phyloP scores from a whole-genome alignment of 805 yeast genomes.

The Teunomyces pallodes region DNA sequence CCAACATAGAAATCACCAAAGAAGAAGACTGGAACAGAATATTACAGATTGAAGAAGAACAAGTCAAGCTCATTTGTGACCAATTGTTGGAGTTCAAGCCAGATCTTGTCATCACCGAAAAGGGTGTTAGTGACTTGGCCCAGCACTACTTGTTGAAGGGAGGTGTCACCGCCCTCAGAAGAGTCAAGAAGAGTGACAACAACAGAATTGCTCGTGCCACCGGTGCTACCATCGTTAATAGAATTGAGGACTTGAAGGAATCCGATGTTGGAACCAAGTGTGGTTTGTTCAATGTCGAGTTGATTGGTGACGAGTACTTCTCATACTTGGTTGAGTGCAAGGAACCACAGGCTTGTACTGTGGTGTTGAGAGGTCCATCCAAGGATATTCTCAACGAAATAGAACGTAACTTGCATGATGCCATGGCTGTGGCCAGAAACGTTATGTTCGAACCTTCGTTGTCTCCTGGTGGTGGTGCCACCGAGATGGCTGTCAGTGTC shows the following conservation, averaged over 20 bases:
- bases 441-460: slow-evolving; percentile 92
- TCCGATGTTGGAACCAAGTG: slow-evolving; percentile 85
- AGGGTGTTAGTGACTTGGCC: slow-evolving; percentile 97
- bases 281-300: slow-evolving; percentile 88
- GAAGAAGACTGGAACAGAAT: slow-evolving; percentile 96
- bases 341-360: slow-evolving; percentile 91
- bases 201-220: slow-evolving; percentile 96
- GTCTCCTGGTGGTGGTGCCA: slow-evolving; percentile 99
- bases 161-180: slow-evolving; percentile 86
- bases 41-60: slow-evolving; percentile 96
- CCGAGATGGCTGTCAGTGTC: slow-evolving; percentile 97
- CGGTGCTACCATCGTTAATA: slow-evolving; percentile 95
- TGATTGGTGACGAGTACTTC: slow-evolving; percentile 96
- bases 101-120: slow-evolving; percentile 92
- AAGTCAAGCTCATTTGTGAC: slow-evolving; percentile 83
- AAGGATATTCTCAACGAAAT: slow-evolving; percentile 95
- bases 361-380: slow-evolving; percentile 91
- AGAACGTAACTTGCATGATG: slow-evolving; percentile 96
- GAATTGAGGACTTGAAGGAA: slow-evolving; percentile 92
- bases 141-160: slow-evolving; percentile 94
- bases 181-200: slow-evolving; percentile 93
- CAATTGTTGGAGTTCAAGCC: slow-evolving; percentile 83
- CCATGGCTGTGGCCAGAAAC: slow-evolving; percentile 96
- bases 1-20: slow-evolving; percentile 93
- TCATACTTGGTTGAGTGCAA: slow-evolving; percentile 78